A percentile compares a stretch with the other conserved stretches of the same genome.
Conservation (phyloP, 345 rosid genomes). For the Eutrema yunnanense region DNA sequence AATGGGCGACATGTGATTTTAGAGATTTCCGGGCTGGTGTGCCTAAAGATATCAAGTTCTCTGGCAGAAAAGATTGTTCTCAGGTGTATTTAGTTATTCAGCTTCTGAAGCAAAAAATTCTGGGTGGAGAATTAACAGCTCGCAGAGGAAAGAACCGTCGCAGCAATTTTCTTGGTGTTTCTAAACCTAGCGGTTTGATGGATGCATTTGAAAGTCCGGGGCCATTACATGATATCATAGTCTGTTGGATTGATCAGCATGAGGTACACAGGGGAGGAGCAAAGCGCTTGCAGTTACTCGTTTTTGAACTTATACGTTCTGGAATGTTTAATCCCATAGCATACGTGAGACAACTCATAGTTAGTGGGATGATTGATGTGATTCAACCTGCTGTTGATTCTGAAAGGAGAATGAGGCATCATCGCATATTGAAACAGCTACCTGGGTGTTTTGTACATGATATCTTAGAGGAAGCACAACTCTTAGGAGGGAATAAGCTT, state of each 20-base stretch:
- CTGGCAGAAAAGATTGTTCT: constrained; percentile 77
- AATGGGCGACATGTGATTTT: constrained; percentile 97
- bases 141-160: constrained; percentile 34
- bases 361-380: constrained; percentile 78
- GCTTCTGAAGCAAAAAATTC: constrained; percentile 65
- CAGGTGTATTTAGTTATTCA: constrained; percentile 77
- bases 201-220: constrained; percentile 88
- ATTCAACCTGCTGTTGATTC: constrained; percentile 40
- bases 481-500: constrained; percentile 57
- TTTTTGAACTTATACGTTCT: constrained; percentile 69
- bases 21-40: constrained; percentile 70
- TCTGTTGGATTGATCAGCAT: constrained; percentile 99
- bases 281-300: constrained; percentile 65
- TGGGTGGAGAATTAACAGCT: constrained; percentile 42
- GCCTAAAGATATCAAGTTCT: constrained; percentile 58
- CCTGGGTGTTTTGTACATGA: constrained; percentile 63
- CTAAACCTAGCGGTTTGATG: constrained; percentile 25
- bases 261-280: constrained; percentile 69
- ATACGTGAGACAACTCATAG: constrained; percentile 85
- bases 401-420: constrained; percentile 67
- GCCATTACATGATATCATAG: constrained; percentile 85
- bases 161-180: constrained; percentile 29
- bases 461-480: constrained; percentile 56
- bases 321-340: constrained; percentile 88
- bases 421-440: constrained; percentile 71